Conservation (phyloP, 1,284 basidiomycete species). For the Fomitopsis palustris region DNA sequence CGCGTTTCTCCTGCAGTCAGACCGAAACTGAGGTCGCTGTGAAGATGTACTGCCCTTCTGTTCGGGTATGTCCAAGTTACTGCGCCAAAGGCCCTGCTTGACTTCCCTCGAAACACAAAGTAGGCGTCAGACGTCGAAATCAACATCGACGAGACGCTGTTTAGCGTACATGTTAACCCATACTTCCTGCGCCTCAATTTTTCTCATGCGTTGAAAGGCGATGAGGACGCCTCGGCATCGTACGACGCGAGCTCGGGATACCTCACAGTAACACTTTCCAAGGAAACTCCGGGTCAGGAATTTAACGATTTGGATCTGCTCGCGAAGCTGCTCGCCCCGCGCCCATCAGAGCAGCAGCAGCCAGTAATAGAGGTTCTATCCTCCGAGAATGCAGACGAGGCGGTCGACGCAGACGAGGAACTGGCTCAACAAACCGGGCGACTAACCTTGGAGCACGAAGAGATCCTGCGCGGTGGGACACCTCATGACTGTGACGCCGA, state of each 20-base stretch:
- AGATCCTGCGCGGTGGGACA: slow-evolving; percentile 55
- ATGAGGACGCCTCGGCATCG: slow-evolving; percentile 63
- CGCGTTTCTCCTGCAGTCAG: slow-evolving; percentile 72
- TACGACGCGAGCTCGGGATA: slow-evolving; percentile 74
- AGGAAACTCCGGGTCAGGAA: slow-evolving; percentile 57
- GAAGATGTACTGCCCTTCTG: slow-evolving; percentile 70
- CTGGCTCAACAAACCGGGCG: slow-evolving; percentile 35
- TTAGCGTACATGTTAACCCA: slow-evolving; percentile 75
- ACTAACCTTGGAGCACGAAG: slow-evolving; percentile 52
- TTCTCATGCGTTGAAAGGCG: slow-evolving; percentile 58
- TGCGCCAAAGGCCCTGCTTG: slow-evolving; percentile 15
- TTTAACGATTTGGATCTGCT: slow-evolving; percentile 76
- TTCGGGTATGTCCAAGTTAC: slow-evolving; percentile 54
- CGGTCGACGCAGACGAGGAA: slow-evolving; percentile 31
- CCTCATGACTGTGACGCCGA: no score
- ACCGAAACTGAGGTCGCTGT: slow-evolving; percentile 56
- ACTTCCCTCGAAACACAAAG: slow-evolving; percentile 26
- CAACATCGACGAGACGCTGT: slow-evolving; percentile 63
- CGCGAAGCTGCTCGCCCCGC: slow-evolving; percentile 69
- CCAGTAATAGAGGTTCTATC: slow-evolving; percentile 67
- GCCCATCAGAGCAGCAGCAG: slow-evolving; percentile 33
- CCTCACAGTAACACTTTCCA: slow-evolving; percentile 67
- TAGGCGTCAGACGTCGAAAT: slow-evolving; percentile 80
- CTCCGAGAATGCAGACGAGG: slow-evolving; percentile 29
- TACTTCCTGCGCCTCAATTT: slow-evolving; percentile 80